These are phyloP conservation scores for Apiospora aurea DNA, from an alignment of 2,329 filamentous ascomycete species.

Conservation along the genomic window DNA sequence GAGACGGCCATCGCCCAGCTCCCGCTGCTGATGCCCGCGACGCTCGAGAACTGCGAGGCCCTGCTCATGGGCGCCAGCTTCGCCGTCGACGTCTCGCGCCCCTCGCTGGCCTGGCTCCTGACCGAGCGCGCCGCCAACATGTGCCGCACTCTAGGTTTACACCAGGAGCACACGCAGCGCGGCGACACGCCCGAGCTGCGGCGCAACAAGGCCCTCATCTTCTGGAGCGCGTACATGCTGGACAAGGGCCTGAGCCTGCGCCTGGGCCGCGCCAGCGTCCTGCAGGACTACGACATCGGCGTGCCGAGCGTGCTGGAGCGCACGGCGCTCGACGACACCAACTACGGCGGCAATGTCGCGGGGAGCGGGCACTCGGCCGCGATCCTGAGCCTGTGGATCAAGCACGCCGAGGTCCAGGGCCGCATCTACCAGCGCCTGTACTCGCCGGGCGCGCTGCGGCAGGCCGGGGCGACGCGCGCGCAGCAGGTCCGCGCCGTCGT, in stretches of 20 bases:
- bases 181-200: conserved; percentile 33
- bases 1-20: conserved; percentile 45
- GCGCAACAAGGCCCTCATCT: conserved; percentile 50
- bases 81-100: conserved; percentile 41
- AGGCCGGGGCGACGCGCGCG: conserved; percentile 42
- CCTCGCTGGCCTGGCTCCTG: conserved; percentile 42
- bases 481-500: conserved; percentile 43
- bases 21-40: conserved; percentile 55
- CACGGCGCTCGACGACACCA: not conserved
- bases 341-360: not conserved
- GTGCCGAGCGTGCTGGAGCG: conserved; percentile 37
- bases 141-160: conserved; percentile 43
- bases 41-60: conserved; percentile 55
- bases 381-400: conserved; percentile 56
- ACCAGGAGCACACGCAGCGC: conserved; percentile 35
- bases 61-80: conserved; percentile 49
- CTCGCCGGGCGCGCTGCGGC: conserved; percentile 48
- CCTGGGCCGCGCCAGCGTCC: conserved; percentile 58
- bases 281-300: conserved; percentile 65
- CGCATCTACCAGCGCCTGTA: conserved; percentile 64
- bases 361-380: conserved; percentile 34
- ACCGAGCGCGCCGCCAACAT: conserved; percentile 42
- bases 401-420: conserved; percentile 61
- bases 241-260: conserved; percentile 63
- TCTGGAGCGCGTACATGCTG: conserved; percentile 65